Base-by-base conservation (phyloP, 2,329 filamentous ascomycete genomes). In the Cytospora chrysosperma region DNA sequence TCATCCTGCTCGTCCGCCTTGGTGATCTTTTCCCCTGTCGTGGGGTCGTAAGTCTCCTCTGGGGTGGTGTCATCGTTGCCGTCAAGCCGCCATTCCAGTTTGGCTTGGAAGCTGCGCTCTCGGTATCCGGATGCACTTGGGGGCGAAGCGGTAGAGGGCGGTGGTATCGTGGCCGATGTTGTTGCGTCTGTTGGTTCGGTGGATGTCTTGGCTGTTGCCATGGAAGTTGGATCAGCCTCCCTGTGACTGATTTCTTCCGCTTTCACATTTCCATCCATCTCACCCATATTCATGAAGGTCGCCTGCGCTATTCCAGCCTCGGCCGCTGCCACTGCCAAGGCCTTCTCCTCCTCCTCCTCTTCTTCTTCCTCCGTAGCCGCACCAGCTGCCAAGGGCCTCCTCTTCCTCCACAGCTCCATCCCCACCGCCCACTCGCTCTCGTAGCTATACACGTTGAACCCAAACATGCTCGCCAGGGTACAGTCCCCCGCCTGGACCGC, bases 361-460 rank as follows among this genome's bases (percentile, higher is more conserved):
- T 81, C 70, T 86, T 89, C 71, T 91, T 88, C 94, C 34, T 74
- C 70, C 8, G 69, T 69, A 34, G 75, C 75, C 1, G 73, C 73
- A 7, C 77, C 76, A 7, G 78, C 69, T 27, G 71, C 76, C 70
- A 75, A 73, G 50, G 77, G 73, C 21, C 79, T 76, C 66, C 80
- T 81, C 70, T 86, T 89, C 71, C 91, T 88, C 94, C 95, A 99
- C 51, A 98, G 80, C 78, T 99, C 95, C 78, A 92, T 91, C 17
- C 95, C 95, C 27, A 98, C 85, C 28, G 93, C 89, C 81, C 97
- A 89, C 64, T 95, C 91, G 73, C 92, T 97, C 79, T 99, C 95
- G 79, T 97, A 99, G 74, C 92, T 97, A 77, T 97, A 98, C 56
- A 97, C 90, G 72, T 99, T 99, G 78, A 99, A 99, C 72, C 96